phyloP scores from a whole-genome alignment of 441 rosid genomes.

The Sinapis alba region DNA sequence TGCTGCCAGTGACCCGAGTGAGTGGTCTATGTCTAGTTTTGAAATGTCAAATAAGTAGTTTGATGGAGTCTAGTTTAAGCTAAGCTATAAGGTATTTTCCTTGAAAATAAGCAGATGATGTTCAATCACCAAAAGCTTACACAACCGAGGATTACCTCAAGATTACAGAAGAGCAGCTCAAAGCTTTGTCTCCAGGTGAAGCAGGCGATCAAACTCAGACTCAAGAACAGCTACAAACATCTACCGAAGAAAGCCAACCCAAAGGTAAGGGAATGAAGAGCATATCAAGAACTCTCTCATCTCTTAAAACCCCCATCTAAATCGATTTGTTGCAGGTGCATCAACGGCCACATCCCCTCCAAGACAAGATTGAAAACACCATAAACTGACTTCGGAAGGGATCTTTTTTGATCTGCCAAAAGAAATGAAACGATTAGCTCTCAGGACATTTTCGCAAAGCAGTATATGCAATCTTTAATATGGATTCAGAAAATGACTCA shows the following conservation, averaged over 20 bases:
- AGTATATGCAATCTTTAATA: background rate
- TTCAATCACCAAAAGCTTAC: slow-evolving; percentile 55
- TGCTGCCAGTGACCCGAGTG: slow-evolving; percentile 54
- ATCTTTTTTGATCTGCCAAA: slow-evolving; percentile 26
- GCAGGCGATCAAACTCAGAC: slow-evolving; percentile 44
- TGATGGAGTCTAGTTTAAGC: background rate
- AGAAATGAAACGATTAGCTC: slow-evolving; percentile 17
- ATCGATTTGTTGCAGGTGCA: slow-evolving; percentile 38
- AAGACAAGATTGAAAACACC: slow-evolving; percentile 40
- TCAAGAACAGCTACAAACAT: slow-evolving; percentile 42
- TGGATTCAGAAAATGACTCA: slow-evolving; percentile 17
- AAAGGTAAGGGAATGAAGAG: slow-evolving; percentile 18
- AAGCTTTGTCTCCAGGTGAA: slow-evolving; percentile 46
- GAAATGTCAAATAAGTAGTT: background rate
- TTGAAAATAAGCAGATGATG: slow-evolving; percentile 54
- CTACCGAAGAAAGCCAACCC: slow-evolving; percentile 32
- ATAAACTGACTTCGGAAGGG: background rate
- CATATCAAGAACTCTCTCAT: slow-evolving; percentile 1
- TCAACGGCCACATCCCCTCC: slow-evolving; percentile 43
- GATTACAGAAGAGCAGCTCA: slow-evolving; percentile 81
- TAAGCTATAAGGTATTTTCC: background rate
- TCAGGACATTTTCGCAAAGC: slow-evolving; percentile 24
- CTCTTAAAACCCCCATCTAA: background rate
- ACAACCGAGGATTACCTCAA: slow-evolving; percentile 74
- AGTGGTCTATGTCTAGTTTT: slow-evolving; percentile 39